A percentile compares a stretch with the other conserved stretches of the same genome.
Evolutionary conservation across 495 filamentous ascomycete species (phyloP).

Genomic region (Trichoderma virens): DNA sequence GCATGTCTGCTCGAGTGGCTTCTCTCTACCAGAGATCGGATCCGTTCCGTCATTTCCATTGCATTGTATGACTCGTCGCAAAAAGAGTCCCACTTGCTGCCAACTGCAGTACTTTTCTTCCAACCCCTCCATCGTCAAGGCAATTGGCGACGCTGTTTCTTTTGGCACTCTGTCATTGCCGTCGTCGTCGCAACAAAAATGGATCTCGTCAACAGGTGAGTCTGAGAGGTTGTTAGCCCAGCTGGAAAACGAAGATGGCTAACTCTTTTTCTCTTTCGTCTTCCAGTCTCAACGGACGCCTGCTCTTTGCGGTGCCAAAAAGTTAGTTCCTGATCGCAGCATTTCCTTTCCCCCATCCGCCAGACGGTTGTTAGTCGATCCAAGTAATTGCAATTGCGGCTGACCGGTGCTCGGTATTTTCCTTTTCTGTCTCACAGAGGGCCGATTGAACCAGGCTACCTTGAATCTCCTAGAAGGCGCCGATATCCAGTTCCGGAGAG

Average conservation of each 20-base stretch:
- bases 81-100: background rate
- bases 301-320: constrained; percentile 95
- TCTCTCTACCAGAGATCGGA: too few relatives aligned
- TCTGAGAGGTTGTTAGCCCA: too few relatives aligned
- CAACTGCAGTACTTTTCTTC: background rate
- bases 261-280: constrained; percentile 4
- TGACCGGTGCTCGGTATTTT: background rate
- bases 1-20: background rate
- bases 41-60: too few relatives aligned
- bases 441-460: constrained; percentile 74
- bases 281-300: constrained; percentile 74
- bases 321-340: constrained; percentile 49
- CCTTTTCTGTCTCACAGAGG: constrained; percentile 67
- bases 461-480: constrained; percentile 85
- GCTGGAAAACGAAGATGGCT: too few relatives aligned
- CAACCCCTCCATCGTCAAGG: background rate
- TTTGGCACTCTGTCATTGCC: background rate
- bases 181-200: constrained; percentile 32
- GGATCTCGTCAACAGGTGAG: constrained; percentile 84
- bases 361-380: background rate
- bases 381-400: constrained; percentile 14
- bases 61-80: too few relatives aligned
- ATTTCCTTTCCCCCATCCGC: background rate
- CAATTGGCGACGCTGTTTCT: background rate
- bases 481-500: constrained; percentile 92